Base-by-base conservation (phyloP, 371 early-diverging fungal genomes). In the Circinella minor region DNA sequence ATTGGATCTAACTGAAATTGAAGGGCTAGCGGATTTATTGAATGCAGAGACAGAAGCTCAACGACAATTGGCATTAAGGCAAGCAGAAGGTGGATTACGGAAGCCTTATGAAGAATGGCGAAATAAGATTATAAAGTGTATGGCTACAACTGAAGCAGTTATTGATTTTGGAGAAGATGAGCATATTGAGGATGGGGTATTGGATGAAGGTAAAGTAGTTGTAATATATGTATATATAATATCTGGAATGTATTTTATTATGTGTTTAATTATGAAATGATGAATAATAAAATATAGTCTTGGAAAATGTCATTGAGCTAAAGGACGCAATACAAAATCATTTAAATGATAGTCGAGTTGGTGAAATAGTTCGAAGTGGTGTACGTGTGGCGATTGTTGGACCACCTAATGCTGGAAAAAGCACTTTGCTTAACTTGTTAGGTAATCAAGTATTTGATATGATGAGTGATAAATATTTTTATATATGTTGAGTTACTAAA, bases 151-250 rank as follows among this genome's bases (percentile, higher is more conserved):
- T 13, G 95, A 95, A 70, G 94, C 95, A 4, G 77, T 89, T 6
- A 93, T 95, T 36, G 95, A 95, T 65, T 95, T 95, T 82, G 88
- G 92, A 46, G 95, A 94, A 69, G 94, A 95, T 67, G 94, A 95
- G 68, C 82, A 90, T 27, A 90, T 94, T 43, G 95, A 94, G 62
- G 89, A 90, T 49, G 90, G 84, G 13, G 87, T 91, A 0, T 83
- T 88, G 20, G 84, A 86, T 11, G 67, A 79, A 67, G 84, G 92
- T 89, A 71, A 18, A 8, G 10, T 57, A 34, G 0, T 57, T 57
- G 36, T 9, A 43, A 43, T 64, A 48, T 27, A 2, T 27, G 27
- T 27, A 27, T 27, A 27, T 27, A 27, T 27, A 27, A 27, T 27
- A 27, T 27, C 27, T 27, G 27, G 27, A 27, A 27, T 27, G 27